Evolutionary conservation across 306 rosid genomes (phyloP), one percentile per base, ranked within the genome.

Genomic region (Corylus avellana): DNA sequence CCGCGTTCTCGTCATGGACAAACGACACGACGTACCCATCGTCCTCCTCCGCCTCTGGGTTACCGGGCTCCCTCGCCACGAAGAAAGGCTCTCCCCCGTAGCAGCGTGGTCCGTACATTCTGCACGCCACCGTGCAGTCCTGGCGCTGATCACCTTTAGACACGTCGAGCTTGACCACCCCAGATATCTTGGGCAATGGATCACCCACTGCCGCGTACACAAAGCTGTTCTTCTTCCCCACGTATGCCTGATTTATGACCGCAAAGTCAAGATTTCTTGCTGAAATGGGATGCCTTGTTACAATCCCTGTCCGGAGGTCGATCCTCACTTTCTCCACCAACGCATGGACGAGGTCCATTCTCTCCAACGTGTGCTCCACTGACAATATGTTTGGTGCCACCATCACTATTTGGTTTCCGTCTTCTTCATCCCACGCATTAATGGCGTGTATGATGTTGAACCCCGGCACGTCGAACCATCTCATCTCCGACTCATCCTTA

Each of bases 391-490:
- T 95, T 4, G 98, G 98, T 48, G 98, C 98, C 61, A 92, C 53
- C 27, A 95, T 20, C 1, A 87, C 87, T 13, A 95, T 79, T 5
- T 91, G 81, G 32, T 86, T 72, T 0, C 88, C 91, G 1, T 82
- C 92, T 0, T 89, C 95, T 18, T 90, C 97, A 1, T 95, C 98
- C 98, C 98, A 95, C 1, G 98, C 96, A 82, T 95, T 95, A 2
- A 91, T 85, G 48, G 96, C 91, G 76, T 95, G 98, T 25, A 95
- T 17, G 1, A 83, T 74, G 82, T 95, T 95, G 68, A 95, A 89
- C 8, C 98, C 98, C 0, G 98, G 96, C 49, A 91, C 94, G 1
- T 92, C 87, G 20, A 95, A 92, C 98, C 98, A 95, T 75, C 85
- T 88, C 57, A 91, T 91, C 77, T 61, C 72, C 0, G 89, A 82